Conservation (phyloP, 2,329 filamentous ascomycete species). For the Neoscytalidium dimidiatum region DNA sequence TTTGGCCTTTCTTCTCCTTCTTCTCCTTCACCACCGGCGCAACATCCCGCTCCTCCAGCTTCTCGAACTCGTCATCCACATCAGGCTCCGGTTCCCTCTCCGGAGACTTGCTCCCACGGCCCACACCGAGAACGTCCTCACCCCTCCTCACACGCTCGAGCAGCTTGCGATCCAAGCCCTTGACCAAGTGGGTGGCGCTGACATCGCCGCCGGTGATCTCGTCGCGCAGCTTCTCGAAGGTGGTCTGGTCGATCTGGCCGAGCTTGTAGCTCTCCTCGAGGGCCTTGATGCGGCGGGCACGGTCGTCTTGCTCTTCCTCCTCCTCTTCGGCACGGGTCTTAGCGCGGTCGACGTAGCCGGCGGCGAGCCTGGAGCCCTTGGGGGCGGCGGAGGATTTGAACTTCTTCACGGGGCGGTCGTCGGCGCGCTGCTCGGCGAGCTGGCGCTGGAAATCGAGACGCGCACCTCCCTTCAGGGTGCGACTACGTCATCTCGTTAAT, state of each 20-base stretch:
- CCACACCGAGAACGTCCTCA: constrained; percentile 52
- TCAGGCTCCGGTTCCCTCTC: constrained; percentile 33
- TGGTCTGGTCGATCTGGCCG: constrained; percentile 77
- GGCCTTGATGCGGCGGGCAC: constrained; percentile 69
- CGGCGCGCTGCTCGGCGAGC: constrained; percentile 66
- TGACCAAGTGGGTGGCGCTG: constrained; percentile 81
- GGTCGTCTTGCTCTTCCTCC: constrained; percentile 56
- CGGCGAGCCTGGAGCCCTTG: constrained; percentile 76
- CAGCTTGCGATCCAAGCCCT: constrained; percentile 85
- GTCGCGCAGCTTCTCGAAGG: constrained; percentile 72
- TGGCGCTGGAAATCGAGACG: constrained; percentile 79
- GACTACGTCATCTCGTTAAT: constrained; percentile 47
- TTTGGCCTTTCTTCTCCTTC: constrained; percentile 55
- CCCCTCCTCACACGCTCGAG: constrained; percentile 68
- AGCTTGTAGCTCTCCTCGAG: constrained; percentile 81
- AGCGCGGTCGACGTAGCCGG: constrained; percentile 83
- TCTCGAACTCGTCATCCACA: constrained; percentile 51
- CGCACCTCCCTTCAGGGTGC: constrained; percentile 59
- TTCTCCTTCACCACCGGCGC: constrained; percentile 65
- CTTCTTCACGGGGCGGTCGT: constrained; percentile 59
- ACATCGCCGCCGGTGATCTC: constrained; percentile 83
- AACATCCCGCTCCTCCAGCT: constrained; percentile 66
- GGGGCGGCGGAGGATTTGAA: constrained; percentile 74
- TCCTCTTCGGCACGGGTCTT: constrained; percentile 59
- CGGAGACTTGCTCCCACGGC: constrained; percentile 44